phyloP scores from a whole-genome alignment of 2,329 filamentous ascomycete genomes.

The Cladosporium sp. region DNA sequence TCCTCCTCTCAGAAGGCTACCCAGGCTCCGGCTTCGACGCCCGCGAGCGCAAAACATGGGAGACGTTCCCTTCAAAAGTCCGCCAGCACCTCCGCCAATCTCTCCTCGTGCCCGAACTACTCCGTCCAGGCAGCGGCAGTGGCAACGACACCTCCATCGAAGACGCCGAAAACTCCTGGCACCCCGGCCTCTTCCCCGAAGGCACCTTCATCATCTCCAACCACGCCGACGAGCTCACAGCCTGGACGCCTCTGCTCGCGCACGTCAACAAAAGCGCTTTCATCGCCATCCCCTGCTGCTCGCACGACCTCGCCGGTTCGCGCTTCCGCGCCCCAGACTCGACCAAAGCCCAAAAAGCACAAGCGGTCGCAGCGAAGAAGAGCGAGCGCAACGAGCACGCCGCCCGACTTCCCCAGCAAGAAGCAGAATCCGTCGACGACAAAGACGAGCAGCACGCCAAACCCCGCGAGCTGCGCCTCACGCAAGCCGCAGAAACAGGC shows the following conservation, averaged over 20 bases:
- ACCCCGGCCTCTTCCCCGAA: slow-evolving; percentile 65
- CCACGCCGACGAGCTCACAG: slow-evolving; percentile 92
- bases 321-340: slow-evolving; percentile 62
- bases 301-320: slow-evolving; percentile 77
- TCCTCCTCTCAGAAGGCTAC: slow-evolving; percentile 80
- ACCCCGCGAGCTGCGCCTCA: slow-evolving; percentile 5
- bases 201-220: slow-evolving; percentile 94
- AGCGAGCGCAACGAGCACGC: slow-evolving; percentile 21
- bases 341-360: slow-evolving; percentile 19
- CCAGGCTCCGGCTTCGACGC: slow-evolving; percentile 90
- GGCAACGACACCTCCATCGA: slow-evolving; percentile 7
- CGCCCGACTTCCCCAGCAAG: slow-evolving; percentile 28
- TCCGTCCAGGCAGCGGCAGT: slow-evolving; percentile 26
- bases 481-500: slow-evolving; percentile 37
- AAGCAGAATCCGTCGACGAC: no score
- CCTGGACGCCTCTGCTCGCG: slow-evolving; percentile 91
- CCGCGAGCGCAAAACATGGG: slow-evolving; percentile 81
- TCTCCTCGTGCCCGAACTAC: slow-evolving; percentile 60
- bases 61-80: slow-evolving; percentile 60
- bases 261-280: slow-evolving; percentile 75
- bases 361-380: slow-evolving; percentile 23
- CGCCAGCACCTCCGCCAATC: slow-evolving; percentile 57
- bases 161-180: slow-evolving; percentile 28
- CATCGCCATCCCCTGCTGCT: slow-evolving; percentile 93
- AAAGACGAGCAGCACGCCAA: not conserved